A percentile compares a stretch with the other conserved stretches of the same genome.
phyloP scores from a whole-genome alignment of 2,329 filamentous ascomycete genomes.

The Gnomoniopsis sp. region DNA sequence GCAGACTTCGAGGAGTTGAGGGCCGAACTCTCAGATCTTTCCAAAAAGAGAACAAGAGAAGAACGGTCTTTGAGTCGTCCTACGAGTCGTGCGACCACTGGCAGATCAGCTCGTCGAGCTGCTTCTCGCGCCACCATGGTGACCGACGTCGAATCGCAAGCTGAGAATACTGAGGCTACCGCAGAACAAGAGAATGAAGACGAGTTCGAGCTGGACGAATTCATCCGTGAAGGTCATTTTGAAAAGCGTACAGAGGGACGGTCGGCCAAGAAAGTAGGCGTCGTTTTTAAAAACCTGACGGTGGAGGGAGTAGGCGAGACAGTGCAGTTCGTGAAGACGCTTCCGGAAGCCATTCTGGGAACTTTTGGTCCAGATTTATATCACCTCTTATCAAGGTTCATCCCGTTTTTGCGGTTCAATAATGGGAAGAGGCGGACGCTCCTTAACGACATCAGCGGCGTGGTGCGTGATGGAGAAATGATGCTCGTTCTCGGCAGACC shows the following conservation, averaged over 20 bases:
- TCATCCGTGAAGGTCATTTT: slow-evolving; percentile 71
- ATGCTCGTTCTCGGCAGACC: slow-evolving; percentile 56
- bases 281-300: slow-evolving; percentile 72
- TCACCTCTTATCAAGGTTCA: slow-evolving; percentile 46
- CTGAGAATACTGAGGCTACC: neutral
- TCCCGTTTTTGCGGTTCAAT: slow-evolving; percentile 28
- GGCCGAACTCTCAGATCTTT: slow-evolving; percentile 4
- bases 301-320: slow-evolving; percentile 69
- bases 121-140: neutral
- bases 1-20: slow-evolving; percentile 3
- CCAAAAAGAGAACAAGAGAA: slow-evolving; percentile 3
- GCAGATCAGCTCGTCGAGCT: neutral
- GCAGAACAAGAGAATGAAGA: slow-evolving; percentile 49
- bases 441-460: slow-evolving; percentile 52
- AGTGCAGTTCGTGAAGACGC: slow-evolving; percentile 65
- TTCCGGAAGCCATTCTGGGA: slow-evolving; percentile 71
- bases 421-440: slow-evolving; percentile 21
- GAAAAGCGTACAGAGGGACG: slow-evolving; percentile 67
- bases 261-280: slow-evolving; percentile 73
- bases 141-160: slow-evolving; percentile 5
- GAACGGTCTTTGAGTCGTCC: neutral
- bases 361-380: slow-evolving; percentile 82
- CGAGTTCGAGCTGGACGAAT: slow-evolving; percentile 66
- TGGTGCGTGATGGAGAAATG: slow-evolving; percentile 54
- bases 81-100: slow-evolving; percentile 4